Evolutionary conservation across 495 filamentous ascomycete genomes (phyloP).

Genomic region (Penicillium parvum): DNA sequence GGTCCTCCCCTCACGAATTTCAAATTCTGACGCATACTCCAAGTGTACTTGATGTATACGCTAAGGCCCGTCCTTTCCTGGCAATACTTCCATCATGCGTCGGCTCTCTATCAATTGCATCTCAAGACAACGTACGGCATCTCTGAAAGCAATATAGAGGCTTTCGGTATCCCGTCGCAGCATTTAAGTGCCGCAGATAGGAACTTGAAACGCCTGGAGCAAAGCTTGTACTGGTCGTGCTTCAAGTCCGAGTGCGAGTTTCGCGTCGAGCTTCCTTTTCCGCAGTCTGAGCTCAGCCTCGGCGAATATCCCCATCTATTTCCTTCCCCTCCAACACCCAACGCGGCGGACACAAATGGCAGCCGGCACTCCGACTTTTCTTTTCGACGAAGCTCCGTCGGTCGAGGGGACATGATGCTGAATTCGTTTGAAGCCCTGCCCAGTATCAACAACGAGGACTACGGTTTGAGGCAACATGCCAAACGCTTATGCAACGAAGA

Average conservation of each 20-base stretch:
- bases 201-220: conserved; percentile 9
- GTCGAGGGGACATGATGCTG: not conserved
- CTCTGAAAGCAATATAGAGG: not conserved
- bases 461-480: not conserved
- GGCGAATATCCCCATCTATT: conserved; percentile 22
- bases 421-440: not conserved
- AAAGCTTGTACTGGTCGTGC: conserved; percentile 30
- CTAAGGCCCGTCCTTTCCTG: conserved; percentile 16
- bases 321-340: conserved; percentile 19
- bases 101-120: conserved; percentile 12
- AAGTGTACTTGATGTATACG: conserved; percentile 19
- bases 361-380: not conserved
- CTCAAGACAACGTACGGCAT: conserved; percentile 1
- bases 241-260: conserved; percentile 32
- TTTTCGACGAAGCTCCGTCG: not conserved
- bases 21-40: conserved; percentile 2
- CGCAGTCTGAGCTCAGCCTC: conserved; percentile 12
- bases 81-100: conserved; percentile 21
- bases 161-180: not conserved
- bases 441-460: not conserved
- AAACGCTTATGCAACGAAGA: conserved; percentile 2
- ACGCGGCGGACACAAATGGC: not conserved
- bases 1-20: not conserved
- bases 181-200: not conserved
- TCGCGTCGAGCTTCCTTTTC: conserved; percentile 18